These are phyloP conservation scores for Lobosporangium transversale DNA, from an alignment of 192 early-diverging fungal genomes.

Conservation along the genomic window DNA sequence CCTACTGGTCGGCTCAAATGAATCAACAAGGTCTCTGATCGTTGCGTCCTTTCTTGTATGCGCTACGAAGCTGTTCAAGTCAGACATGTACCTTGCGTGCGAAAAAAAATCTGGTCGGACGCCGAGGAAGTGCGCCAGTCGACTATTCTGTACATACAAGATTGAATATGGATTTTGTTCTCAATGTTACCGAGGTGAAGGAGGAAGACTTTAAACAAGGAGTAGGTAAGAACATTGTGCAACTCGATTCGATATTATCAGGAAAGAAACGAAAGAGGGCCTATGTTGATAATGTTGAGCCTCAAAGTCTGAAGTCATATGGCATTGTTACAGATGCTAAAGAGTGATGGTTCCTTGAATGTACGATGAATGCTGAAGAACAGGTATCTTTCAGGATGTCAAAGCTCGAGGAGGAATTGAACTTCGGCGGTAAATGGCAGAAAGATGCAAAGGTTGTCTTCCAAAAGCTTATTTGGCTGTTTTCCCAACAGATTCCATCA, in stretches of 20 bases:
- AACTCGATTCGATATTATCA: slow-evolving; percentile 23
- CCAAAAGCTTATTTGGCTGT: slow-evolving; percentile 22
- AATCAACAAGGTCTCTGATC: slow-evolving; percentile 17
- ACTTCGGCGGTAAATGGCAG: slow-evolving; percentile 9
- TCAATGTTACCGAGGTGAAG: slow-evolving; percentile 32
- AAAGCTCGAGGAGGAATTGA: not conserved
- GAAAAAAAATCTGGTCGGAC: slow-evolving; percentile 5
- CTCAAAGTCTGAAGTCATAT: not conserved
- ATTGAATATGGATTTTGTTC: not conserved
- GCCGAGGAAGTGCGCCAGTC: slow-evolving; percentile 16
- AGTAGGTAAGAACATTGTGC: slow-evolving; percentile 20
- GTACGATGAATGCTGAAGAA: slow-evolving; percentile 5
- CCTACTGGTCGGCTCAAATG: not conserved
- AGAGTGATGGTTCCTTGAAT: slow-evolving; percentile 8
- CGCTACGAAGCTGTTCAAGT: slow-evolving; percentile 15
- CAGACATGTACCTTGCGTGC: slow-evolving; percentile 2
- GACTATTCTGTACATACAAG: slow-evolving; percentile 22
- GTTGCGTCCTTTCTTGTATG: slow-evolving; percentile 12
- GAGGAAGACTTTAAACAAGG: slow-evolving; percentile 23
- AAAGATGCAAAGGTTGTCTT: slow-evolving; percentile 2
- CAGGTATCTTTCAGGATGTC: slow-evolving; percentile 14
- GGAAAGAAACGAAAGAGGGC: slow-evolving; percentile 18
- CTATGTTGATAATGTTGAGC: slow-evolving; percentile 12
- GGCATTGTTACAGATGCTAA: slow-evolving; percentile 22
- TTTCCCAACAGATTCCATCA: slow-evolving; percentile 7